phyloP scores from a whole-genome alignment of 192 early-diverging fungal species.

The Allomyces macrogynus region DNA sequence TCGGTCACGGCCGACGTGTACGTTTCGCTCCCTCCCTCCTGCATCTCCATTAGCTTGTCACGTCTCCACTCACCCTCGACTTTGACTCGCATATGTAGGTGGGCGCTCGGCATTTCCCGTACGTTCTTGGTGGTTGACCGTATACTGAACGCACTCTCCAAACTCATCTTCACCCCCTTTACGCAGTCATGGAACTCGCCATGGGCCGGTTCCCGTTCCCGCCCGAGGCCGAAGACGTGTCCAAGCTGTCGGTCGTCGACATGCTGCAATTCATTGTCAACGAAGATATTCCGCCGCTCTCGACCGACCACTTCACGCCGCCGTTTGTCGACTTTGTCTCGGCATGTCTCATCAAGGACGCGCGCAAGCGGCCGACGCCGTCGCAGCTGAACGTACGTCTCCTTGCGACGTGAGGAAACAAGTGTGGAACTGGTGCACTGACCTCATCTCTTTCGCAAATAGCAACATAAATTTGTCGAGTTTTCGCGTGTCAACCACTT shows the following conservation, averaged over 20 bases:
- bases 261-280: slow-evolving; percentile 80
- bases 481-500: too few relatives aligned
- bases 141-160: too few relatives aligned
- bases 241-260: slow-evolving; percentile 66
- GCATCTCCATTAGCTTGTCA: too few relatives aligned
- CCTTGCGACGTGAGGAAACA: too few relatives aligned
- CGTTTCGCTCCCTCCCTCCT: slow-evolving; percentile 37
- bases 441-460: too few relatives aligned
- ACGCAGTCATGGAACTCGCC: slow-evolving; percentile 59
- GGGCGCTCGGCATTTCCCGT: slow-evolving; percentile 50
- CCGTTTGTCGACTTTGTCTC: slow-evolving; percentile 25
- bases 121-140: too few relatives aligned
- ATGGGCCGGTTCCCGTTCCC: slow-evolving; percentile 51
- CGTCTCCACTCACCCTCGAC: too few relatives aligned
- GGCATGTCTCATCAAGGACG: slow-evolving; percentile 50
- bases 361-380: slow-evolving; percentile 41
- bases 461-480: too few relatives aligned
- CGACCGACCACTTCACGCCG: slow-evolving; percentile 26
- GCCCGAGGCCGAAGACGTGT: slow-evolving; percentile 30
- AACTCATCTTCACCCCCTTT: too few relatives aligned
- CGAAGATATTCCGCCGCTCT: slow-evolving; percentile 59
- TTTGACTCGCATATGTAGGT: slow-evolving; percentile 2
- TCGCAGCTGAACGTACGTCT: slow-evolving; percentile 37
- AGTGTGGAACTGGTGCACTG: too few relatives aligned
- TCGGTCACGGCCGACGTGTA: slow-evolving; percentile 70